phyloP scores from a whole-genome alignment of 2,329 filamentous ascomycete species.

The Claviceps fusiformis region DNA sequence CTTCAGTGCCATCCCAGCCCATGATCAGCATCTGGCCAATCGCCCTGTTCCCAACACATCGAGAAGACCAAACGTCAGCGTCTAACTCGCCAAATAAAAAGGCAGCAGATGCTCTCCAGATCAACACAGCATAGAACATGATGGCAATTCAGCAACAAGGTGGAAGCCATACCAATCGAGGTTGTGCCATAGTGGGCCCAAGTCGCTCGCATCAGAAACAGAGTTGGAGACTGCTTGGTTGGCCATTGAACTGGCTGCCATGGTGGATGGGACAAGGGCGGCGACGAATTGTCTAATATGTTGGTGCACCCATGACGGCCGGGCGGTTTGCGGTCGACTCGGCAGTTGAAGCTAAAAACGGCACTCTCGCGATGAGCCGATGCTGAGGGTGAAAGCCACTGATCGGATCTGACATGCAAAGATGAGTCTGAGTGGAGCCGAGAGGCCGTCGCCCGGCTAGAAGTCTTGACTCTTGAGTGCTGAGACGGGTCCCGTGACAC shows the following conservation, averaged over 20 bases:
- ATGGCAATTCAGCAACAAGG: background rate
- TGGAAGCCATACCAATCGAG: conserved; percentile 52
- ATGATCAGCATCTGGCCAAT: conserved; percentile 70
- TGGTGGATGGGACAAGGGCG: conserved; percentile 11
- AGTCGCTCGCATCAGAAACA: conserved; percentile 12
- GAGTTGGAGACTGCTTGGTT: conserved; percentile 16
- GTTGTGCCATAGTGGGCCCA: conserved; percentile 59
- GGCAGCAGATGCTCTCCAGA: background rate
- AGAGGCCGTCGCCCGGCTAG: background rate
- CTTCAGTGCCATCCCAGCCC: conserved; percentile 74
- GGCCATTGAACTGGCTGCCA: conserved; percentile 15
- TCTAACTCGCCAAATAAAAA: background rate
- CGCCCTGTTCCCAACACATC: conserved; percentile 30
- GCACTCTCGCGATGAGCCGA: background rate
- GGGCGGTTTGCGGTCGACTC: background rate
- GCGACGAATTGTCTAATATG: conserved; percentile 13
- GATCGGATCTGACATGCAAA: background rate
- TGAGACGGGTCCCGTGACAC: background rate
- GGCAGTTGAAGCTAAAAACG: background rate
- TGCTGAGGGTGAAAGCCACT: background rate
- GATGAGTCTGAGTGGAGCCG: background rate
- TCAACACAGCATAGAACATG: background rate
- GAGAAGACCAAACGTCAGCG: conserved; percentile 1
- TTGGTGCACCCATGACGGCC: conserved; percentile 7
- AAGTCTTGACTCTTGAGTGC: too few relatives aligned